Base-by-base conservation (phyloP, 345 rosid genomes). In the Firmiana major region DNA sequence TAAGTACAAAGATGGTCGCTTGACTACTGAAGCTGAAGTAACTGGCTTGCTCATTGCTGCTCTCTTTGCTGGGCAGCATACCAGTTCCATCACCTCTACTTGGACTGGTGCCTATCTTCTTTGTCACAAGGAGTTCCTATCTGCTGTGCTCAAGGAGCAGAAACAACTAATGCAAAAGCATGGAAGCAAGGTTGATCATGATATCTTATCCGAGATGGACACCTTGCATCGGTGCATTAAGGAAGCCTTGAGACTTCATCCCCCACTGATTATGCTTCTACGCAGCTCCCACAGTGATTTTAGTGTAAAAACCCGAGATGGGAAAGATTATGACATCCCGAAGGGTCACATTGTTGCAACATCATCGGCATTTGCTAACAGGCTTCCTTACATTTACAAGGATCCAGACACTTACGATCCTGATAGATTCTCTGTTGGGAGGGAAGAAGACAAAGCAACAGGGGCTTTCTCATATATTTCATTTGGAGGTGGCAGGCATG, bases 21-120 rank as follows among this genome's bases (percentile, higher is more conserved):
- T 86, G 34, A 95, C 99, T 53, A 91, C 96, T 0, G 97, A 95
- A 24, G 43, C 88, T 15, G 99, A 95, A 87, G 85, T 93, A 81
- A 91, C 99, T 0, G 98, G 99, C 55, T 81, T 95, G 83, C 98
- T 95, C 69, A 95, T 95, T 55, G 99, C 99, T 40, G 97, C 98
- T 80, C 90, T 95, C 53, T 95, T 95, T 84, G 98, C 97, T 22
- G 98, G 99, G 66, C 99, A 95, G 87, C 99, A 95, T 84, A 95
- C 99, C 17, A 95, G 99, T 83, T 95, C 99, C 65, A 95, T 95
- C 84, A 93, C 99, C 71, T 95, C 98, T 74, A 89, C 91, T 0
- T 95, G 99, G 99, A 91, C 97, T 1, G 99, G 99, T 31, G 94
- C 98, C 77, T 93, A 94, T 77, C 91, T 93, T 66, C 89, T 93